phyloP scores from a whole-genome alignment of 2,329 filamentous ascomycete species.

The Ceratocystis variospora region DNA sequence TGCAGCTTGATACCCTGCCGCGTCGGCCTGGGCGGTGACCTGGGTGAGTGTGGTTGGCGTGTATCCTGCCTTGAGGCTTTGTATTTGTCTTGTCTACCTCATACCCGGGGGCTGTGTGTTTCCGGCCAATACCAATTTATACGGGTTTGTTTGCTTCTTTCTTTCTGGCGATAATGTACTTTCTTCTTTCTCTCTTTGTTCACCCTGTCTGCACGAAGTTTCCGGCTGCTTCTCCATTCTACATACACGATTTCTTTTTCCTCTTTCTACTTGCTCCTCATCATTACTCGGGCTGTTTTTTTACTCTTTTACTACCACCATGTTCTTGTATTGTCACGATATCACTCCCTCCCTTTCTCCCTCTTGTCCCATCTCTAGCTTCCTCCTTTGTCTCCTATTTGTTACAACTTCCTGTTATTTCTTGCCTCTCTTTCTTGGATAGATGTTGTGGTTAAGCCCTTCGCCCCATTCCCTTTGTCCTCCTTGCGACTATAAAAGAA shows the following conservation, averaged over 20 bases:
- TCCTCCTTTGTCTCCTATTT: neutral
- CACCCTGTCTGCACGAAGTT: neutral
- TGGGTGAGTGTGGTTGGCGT: neutral
- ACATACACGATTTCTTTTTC: neutral
- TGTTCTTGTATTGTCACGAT: neutral
- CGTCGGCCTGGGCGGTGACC: neutral
- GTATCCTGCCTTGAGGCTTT: neutral
- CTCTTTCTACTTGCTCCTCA: neutral
- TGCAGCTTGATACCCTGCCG: slow-evolving; percentile 12
- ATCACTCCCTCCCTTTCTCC: neutral
- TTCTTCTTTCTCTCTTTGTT: slow-evolving; percentile 7
- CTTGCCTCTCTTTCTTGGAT: neutral
- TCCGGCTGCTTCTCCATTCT: neutral
- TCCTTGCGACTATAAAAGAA: neutral
- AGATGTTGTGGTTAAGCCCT: neutral
- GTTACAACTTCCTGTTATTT: neutral
- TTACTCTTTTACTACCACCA: slow-evolving; percentile 7
- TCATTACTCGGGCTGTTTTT: neutral
- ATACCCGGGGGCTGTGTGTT: neutral
- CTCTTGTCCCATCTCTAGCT: neutral
- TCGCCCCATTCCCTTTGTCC: too few relatives aligned
- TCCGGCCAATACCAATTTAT: slow-evolving; percentile 6
- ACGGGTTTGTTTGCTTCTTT: slow-evolving; percentile 19
- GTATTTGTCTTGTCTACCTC: neutral
- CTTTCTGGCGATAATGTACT: neutral